phyloP scores from a whole-genome alignment of 257 asterid genomes.

The Solanum ahanhuiri region DNA sequence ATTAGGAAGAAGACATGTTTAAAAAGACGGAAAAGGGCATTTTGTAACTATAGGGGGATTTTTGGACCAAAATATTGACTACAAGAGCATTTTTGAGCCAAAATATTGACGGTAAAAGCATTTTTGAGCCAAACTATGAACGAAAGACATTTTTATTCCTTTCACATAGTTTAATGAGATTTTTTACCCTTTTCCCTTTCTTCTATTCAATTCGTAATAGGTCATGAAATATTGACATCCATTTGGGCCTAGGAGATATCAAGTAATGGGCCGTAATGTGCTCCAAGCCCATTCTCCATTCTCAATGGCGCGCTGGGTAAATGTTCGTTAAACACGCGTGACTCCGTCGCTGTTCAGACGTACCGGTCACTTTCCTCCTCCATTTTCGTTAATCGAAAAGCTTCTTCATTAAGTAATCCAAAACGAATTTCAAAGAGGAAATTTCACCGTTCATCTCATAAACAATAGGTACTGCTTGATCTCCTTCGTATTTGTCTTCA shows the following conservation, averaged over 20 bases:
- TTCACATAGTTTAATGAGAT: too few species aligned
- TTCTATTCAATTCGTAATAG: neutral
- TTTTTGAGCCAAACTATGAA: too few species aligned
- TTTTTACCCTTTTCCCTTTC: neutral
- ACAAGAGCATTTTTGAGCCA: too few species aligned
- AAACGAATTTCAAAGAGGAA: neutral
- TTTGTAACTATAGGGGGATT: too few species aligned
- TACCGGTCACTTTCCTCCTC: neutral
- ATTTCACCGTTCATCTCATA: neutral
- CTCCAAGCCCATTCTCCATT: neutral
- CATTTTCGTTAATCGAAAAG: neutral
- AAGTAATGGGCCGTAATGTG: neutral
- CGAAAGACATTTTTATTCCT: too few species aligned
- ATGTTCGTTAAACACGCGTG: neutral
- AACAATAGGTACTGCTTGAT: neutral
- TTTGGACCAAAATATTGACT: too few species aligned
- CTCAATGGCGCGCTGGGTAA: neutral
- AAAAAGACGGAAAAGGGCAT: too few species aligned
- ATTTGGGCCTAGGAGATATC: neutral
- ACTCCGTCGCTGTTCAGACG: neutral
- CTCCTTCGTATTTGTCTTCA: neutral
- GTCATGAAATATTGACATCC: neutral
- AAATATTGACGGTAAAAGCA: too few species aligned
- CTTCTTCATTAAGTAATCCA: neutral
- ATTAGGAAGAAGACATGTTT: too few species aligned